Evolutionary conservation across 2,329 filamentous ascomycete species (phyloP), one percentile per base, ranked within the genome.

Genomic region (Xylariaceae sp.): DNA sequence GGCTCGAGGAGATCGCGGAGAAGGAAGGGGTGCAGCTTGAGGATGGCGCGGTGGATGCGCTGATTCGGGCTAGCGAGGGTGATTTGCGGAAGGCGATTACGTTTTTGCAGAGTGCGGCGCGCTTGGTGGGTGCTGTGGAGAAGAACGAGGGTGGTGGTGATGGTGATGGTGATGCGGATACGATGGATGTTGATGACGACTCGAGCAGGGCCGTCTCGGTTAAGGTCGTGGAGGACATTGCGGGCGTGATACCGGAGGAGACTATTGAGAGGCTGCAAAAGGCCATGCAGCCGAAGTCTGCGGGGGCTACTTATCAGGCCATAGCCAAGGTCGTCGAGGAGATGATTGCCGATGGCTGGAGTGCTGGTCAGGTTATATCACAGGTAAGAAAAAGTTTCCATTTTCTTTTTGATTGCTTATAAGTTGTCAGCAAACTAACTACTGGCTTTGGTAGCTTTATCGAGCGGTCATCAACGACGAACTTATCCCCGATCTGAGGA

Each of bases 41-140:
- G 58, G 78, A 86, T 7, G 91, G 90, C 0, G 91, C 90, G 0
- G 75, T 94, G 19, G 88, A 95, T 62, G 86, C 89, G 34, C 75
- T 99, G 56, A 90, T 99, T 61, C 80, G 82, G 59, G 95, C 90
- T 63, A 90, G 89, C 53, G 94, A 99, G 65, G 94, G 95, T 41
- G 95, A 99, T 78, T 71, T 99, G 72, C 80, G 95, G 71, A 95
- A 96, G 70, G 92, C 94, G 1, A 97, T 99, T 65, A 99, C 94
- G 0, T 97, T 89, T 66, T 70, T 99, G 68, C 94, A 99, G 73
- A 95, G 89, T 69, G 91, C 91, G n/a, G 91, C 92, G 29, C 78
- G 91, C 58, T 73, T 99, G 42, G 89, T 95, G 1, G 90, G 91
- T 1, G 86, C 88, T 12, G 78, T 74, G 47, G 71, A 76, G 62